Base-by-base conservation (phyloP, 148 eudicot species). In the Arbutus unedo region DNA sequence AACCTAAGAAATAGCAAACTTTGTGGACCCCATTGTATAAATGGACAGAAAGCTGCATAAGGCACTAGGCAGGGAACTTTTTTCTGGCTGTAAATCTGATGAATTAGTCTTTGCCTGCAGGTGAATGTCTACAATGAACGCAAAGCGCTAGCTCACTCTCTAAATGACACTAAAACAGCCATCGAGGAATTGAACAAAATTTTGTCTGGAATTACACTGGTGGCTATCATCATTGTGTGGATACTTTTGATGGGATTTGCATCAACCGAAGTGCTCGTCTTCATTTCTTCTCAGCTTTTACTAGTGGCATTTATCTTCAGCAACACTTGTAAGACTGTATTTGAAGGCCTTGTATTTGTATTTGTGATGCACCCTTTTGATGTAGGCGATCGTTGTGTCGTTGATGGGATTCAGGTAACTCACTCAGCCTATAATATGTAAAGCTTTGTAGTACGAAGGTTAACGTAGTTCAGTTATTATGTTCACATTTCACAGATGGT, bases 301-400 rank as follows among this genome's bases (percentile, higher is more conserved):
- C 87, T 96, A 2, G 87, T 89, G 62, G 93, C 77, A 4, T 95
- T 93, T 78, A 82, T 91, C 76, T 92, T 95, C 73, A 92, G 95
- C 2, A 92, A 92, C 83, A 79, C 92, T 3, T 82, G 83, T 76
- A 95, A 92, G 87, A 91, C 88, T 45, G 87, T 88, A 60, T 95
- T 92, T 82, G 98, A 93, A 86, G 93, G 95, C 72, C 85, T 94
- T 82, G 87, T 94, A 44, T 94, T 94, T 59, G 91, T 91, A 31
- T 96, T 94, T 74, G 82, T 91, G 18, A 89, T 91, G 90, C 98
- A 96, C 82, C 98, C 98, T 2, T 96, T 90, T 64, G 98, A 96
- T 78, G 94, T 96, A 18, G 98, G 98, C 66, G 97, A 96, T 77
- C 94, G 97, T 16, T 91, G 98, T 82, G 97, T 91, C 57, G 83